Evolutionary conservation across 257 asterid genomes (phyloP), one percentile per base, ranked within the genome.

Genomic region (Echites panduratus): DNA sequence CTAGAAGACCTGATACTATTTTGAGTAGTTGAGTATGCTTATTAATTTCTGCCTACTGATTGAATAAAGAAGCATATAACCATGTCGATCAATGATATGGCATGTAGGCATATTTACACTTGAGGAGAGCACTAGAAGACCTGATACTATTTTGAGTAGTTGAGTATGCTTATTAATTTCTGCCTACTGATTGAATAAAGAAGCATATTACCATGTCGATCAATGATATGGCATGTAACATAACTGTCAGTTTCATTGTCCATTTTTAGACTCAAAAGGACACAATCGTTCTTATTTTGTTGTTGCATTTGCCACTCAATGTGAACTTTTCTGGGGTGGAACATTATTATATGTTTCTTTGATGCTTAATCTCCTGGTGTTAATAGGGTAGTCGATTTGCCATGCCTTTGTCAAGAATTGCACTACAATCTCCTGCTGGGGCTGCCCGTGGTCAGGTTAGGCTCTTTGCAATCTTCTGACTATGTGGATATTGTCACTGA

Each of bases 361-460:
- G 48, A 69, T 49, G 44, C 49, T 22, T 54, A 16, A n/a, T 38
- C 43, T 43, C 13, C 62, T 74, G 63, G 50, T 7, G 47, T 40
- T 14, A 83, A 43, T 70, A 94, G 99, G 99, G 98, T 41, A 64
- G 74, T 75, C 95, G 97, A 19, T 82, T 63, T 82, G 82, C 97
- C 68, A 88, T 90, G 97, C 99, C 98, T 38, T 85, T 85, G 49
- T 80, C 97, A 71, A 81, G 90, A 77, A 71, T 95, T 62, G 88
- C 87, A 63, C 68, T 95, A 68, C 84, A 84, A 76, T 83, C 98
- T 72, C 99, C 99, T 32, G 99, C 94, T 75, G 99, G 99, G 29
- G 88, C 95, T 80, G 99, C 97, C 32, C 92, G 95, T 58, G 99
- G 99, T 57, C 97, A 90, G 99, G 99, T 94, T 66, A 74, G 83